These are phyloP conservation scores for Xylaria sp. DNA, from an alignment of 2,329 filamentous ascomycete species.

Conservation along the genomic window DNA sequence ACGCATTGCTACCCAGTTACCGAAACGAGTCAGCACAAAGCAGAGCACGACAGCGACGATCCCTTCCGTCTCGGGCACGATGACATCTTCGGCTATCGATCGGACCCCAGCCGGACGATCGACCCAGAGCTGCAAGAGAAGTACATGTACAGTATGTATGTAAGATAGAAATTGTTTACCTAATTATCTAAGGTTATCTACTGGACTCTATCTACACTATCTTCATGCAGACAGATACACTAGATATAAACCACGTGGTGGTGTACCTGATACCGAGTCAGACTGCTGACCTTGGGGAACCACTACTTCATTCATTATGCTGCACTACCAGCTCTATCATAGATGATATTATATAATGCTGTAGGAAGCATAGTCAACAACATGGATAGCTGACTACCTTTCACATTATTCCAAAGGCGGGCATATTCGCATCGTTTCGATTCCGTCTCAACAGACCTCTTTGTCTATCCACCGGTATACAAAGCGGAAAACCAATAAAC, in stretches of 20 bases:
- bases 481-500: too few relatives aligned
- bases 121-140: background rate
- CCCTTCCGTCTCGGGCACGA: slow-evolving; percentile 4
- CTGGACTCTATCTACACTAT: background rate
- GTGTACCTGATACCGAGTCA: background rate
- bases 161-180: background rate
- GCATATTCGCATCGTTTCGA: too few relatives aligned
- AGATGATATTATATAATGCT: background rate
- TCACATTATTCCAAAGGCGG: too few relatives aligned
- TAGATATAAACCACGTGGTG: background rate
- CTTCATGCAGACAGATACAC: background rate
- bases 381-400: too few relatives aligned
- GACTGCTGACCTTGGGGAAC: background rate
- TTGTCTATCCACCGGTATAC: too few relatives aligned
- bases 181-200: background rate
- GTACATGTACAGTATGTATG: background rate
- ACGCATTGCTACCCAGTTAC: background rate
- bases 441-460: too few relatives aligned
- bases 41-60: slow-evolving; percentile 5
- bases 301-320: background rate
- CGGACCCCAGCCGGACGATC: background rate
- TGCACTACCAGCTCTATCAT: background rate
- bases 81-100: background rate
- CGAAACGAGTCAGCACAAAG: background rate
- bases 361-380: too few relatives aligned